Base-by-base conservation (phyloP, 805 yeast species). In the Metschnikowia corniflorae region DNA sequence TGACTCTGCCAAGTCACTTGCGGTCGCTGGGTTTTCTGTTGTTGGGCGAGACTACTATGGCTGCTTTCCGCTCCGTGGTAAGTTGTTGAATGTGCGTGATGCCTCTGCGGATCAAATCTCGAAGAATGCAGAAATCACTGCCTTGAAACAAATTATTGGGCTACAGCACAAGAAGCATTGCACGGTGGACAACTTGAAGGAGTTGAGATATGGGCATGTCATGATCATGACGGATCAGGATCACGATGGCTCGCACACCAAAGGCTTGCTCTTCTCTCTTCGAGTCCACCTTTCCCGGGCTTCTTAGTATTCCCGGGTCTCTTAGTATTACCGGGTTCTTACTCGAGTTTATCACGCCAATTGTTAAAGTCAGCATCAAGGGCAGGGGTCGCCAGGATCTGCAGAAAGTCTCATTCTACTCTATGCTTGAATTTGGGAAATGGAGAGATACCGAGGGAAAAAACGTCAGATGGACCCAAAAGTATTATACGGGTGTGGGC, bases 201-300 rank as follows among this genome's bases (percentile, higher is more conserved):
- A 82, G 4, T 68, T 93, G 44, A 78, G 98, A 58, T 93, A 93
- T 56, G 98, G 98, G 24, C 96, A 88, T 58, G 75, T 93, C 34
- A 93, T 93, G 97, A 88, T 93, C 57, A 93, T 93, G 97, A 88
- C 98, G 6, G 98, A 93, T 83, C 98, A 93, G 65, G 98, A 93
- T 86, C 95, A 89, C 51, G 98, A 93, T 73, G 98, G 98, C 43
- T 84, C 95, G 13, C 98, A 93, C 68, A 93, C 93, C 59, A 93
- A 93, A 58, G 98, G 98, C 47, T 73, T 93, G 48, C 77, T 93
- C 40, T 93, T 93, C 54, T 59, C 93, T 93, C 54, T 66, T 93
- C 41, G 97, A 91, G 60, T 76, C 91, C 4, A 83, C 95, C 21
- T 93, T 93, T 67, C 97, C 97, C 1, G n/a, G n/a, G n/a, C n/a